Evolutionary conservation across 208 protist genomes (phyloP).

Genomic region (Crithidia acanthocephali): DNA sequence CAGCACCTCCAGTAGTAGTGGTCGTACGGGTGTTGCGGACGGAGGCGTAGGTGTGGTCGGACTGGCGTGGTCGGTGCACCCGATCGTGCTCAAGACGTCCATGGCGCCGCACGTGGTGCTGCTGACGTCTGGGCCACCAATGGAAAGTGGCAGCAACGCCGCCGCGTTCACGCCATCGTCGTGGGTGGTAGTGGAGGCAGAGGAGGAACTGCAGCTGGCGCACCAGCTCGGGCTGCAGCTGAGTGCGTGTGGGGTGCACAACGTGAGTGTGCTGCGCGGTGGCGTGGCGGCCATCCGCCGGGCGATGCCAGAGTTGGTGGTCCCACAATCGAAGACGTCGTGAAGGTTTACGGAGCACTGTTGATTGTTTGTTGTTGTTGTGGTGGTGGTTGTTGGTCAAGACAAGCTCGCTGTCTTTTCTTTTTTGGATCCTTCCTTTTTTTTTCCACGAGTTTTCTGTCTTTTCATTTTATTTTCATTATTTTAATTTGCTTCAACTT

Average conservation of each 20-base stretch:
- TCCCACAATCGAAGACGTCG: constrained; percentile 9
- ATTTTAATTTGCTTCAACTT: too few species aligned
- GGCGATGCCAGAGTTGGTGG: constrained; percentile 50
- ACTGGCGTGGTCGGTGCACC: constrained; percentile 29
- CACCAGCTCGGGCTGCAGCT: constrained; percentile 58
- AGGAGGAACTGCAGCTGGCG: constrained; percentile 24
- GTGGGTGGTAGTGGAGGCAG: background rate
- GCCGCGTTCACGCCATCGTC: background rate
- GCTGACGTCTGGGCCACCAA: constrained; percentile 11
- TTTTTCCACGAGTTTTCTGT: too few species aligned
- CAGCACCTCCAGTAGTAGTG: background rate
- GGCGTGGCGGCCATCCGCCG: constrained; percentile 45
- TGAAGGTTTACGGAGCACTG: too few species aligned
- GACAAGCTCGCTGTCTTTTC: background rate
- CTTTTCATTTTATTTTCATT: too few species aligned
- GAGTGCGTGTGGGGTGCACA: constrained; percentile 51
- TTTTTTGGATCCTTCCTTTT: background rate
- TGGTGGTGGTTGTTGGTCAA: background rate
- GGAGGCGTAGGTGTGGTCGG: too few species aligned
- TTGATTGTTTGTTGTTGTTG: constrained; percentile 3
- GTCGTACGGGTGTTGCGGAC: too few species aligned
- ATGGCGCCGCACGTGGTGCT: constrained; percentile 48
- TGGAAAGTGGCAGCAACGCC: background rate
- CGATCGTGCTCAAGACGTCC: constrained; percentile 37
- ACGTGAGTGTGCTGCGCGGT: constrained; percentile 68